Conservation (phyloP, 331 rosid species). For the Phaseolus coccineus region DNA sequence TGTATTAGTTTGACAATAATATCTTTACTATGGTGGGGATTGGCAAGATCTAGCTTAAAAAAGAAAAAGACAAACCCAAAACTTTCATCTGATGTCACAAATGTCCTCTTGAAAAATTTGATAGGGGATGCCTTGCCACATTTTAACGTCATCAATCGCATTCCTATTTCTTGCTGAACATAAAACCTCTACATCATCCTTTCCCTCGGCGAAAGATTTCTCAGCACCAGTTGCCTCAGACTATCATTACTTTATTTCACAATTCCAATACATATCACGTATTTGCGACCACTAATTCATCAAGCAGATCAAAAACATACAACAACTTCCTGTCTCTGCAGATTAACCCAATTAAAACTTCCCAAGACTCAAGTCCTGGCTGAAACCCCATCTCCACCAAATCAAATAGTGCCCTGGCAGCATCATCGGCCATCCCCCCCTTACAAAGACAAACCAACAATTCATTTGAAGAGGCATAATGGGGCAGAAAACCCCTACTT, state of each 20-base stretch:
- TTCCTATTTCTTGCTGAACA: too few relatives aligned
- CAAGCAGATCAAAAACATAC: constrained; percentile 72
- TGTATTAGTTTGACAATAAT: too few relatives aligned
- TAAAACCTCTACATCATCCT: background rate
- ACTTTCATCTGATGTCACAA: too few relatives aligned
- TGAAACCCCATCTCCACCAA: constrained; percentile 76
- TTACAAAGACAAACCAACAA: constrained; percentile 70
- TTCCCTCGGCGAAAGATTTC: background rate
- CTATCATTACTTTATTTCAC: background rate
- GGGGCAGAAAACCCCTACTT: constrained; percentile 79
- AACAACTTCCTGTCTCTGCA: constrained; percentile 75
- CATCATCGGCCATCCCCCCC: constrained; percentile 72
- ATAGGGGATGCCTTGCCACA: too few relatives aligned
- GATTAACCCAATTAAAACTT: constrained; percentile 60
- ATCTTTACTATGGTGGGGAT: too few relatives aligned
- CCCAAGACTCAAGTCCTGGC: constrained; percentile 76
- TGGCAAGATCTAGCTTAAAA: too few relatives aligned
- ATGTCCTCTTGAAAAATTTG: too few relatives aligned
- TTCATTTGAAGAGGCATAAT: constrained; percentile 82
- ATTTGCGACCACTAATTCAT: constrained; percentile 55
- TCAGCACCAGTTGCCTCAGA: constrained; percentile 27
- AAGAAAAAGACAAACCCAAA: too few relatives aligned
- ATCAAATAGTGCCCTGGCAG: constrained; percentile 59
- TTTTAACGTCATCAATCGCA: too few relatives aligned
- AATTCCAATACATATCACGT: constrained; percentile 23